Evolutionary conservation across 108 stramenopile genomes (phyloP), one percentile per base, ranked within the genome.

Genomic region (Cyclotella choctawhatcheeana): DNA sequence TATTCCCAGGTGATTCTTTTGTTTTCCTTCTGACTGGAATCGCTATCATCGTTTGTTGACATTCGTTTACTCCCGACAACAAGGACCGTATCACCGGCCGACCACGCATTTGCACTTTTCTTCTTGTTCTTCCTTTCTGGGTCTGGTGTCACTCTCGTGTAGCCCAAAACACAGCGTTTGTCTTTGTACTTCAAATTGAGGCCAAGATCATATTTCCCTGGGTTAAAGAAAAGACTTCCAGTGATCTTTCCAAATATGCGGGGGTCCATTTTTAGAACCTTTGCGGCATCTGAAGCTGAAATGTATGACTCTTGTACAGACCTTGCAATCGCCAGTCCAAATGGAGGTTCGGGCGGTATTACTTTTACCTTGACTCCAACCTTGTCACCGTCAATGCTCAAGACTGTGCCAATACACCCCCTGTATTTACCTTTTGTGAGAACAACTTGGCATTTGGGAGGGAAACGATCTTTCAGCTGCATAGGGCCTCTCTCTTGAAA

Each of bases 111-210:
- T 2, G 64, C 58, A n/a, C 51, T 79, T 20, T 64, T 79, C 47
- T 75, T 74, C 44, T 70, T 89, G 44, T 72, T 69, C 14, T 45
- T 63, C 22, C 56, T 12, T 1, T 48, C 25, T 1, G 63, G 58
- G 33, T 86, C 83, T 37, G 27, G 30, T 61, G 85, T 90, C 51
- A 82, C 58, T 44, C 96, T 73, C 0, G 93, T 91, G 72, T 96
- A 98, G 10, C 96, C 98, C 8, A 94, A 82, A 59, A 97, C 92
- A 59, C 86, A 94, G 25, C 85, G 70, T 16, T 85, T 87, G 20
- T 96, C 88, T 27, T 64, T 72, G 37, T 92, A 89, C 79, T 93
- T 97, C 31, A 98, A 79, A 71, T 98, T 97, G 63, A 98, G 71
- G n/a, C 98, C 98, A 62, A 97, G 81, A 78, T 98, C 96, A 69